Conservation (phyloP, 495 filamentous ascomycete genomes). For the Pseudoneurospora amorphoporcata region DNA sequence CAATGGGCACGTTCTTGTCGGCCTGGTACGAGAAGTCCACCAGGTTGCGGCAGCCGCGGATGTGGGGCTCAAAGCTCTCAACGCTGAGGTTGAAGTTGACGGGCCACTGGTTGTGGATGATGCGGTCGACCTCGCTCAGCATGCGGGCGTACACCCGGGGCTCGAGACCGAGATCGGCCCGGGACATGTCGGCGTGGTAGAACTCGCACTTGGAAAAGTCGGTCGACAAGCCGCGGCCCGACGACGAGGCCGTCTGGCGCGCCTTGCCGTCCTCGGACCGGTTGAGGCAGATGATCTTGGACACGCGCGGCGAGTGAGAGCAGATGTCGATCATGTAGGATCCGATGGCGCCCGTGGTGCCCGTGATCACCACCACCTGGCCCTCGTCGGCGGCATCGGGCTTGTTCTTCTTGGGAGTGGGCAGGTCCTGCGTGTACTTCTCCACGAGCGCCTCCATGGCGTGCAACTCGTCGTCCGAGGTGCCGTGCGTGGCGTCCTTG, state of each 20-base stretch:
- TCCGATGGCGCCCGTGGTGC: conserved; percentile 50
- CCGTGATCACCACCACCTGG: conserved; percentile 46
- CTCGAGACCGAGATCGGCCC: conserved; percentile 34
- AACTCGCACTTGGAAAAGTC: conserved; percentile 39
- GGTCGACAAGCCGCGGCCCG: conserved; percentile 24
- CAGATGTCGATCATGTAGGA: conserved; percentile 44
- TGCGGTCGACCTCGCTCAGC: conserved; percentile 28
- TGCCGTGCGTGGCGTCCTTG: conserved; percentile 6
- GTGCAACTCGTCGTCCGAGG: conserved; percentile 15
- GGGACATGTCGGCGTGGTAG: conserved; percentile 37
- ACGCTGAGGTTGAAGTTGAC: conserved; percentile 52
- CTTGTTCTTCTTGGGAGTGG: conserved; percentile 15
- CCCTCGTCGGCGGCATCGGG: conserved; percentile 22
- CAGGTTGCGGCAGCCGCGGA: conserved; percentile 42
- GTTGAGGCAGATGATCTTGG: conserved; percentile 47
- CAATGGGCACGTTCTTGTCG: conserved; percentile 32
- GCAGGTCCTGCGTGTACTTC: conserved; percentile 30
- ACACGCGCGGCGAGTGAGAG: conserved; percentile 24
- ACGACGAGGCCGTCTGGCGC: conserved; percentile 20
- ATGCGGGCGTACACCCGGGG: conserved; percentile 28
- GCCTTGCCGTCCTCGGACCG: conserved; percentile 30
- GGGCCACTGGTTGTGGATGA: conserved; percentile 56
- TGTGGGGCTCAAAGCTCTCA: conserved; percentile 44
- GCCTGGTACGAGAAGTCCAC: conserved; percentile 41
- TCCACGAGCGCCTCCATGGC: conserved; percentile 24